Conservation (phyloP, 768 basidiomycete genomes). For the Neoboletus subvelutipes region DNA sequence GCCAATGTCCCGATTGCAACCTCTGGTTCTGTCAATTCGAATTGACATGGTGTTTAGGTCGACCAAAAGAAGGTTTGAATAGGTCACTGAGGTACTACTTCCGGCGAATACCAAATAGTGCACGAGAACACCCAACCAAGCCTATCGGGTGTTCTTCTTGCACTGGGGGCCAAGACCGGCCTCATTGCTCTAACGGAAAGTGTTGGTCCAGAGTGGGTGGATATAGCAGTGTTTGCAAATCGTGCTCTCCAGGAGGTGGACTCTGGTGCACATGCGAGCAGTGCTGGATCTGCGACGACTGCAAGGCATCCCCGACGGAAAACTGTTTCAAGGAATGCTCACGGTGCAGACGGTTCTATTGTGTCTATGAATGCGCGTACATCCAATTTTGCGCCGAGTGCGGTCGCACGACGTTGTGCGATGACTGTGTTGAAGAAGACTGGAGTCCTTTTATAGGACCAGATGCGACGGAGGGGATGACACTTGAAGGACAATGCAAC, state of each 20-base stretch:
- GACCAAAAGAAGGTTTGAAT: constrained; percentile 9
- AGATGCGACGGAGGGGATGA: constrained; percentile 13
- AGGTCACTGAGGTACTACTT: background rate
- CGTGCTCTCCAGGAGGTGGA: constrained; percentile 20
- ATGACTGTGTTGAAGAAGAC: constrained; percentile 30
- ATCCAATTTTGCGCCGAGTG: constrained; percentile 23
- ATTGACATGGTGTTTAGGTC: constrained; percentile 24
- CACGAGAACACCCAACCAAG: constrained; percentile 14
- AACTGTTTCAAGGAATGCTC: constrained; percentile 16
- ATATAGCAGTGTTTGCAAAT: constrained; percentile 14
- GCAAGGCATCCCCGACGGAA: constrained; percentile 5
- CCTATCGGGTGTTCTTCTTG: constrained; percentile 17
- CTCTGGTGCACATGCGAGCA: constrained; percentile 22
- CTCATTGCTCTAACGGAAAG: constrained; percentile 10
- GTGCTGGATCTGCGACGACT: constrained; percentile 27
- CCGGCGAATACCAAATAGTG: background rate
- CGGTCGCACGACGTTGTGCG: constrained; percentile 20
- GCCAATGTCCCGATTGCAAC: constrained; percentile 21
- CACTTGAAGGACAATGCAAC: constrained; percentile 1
- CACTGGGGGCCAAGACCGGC: background rate
- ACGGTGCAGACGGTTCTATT: constrained; percentile 19
- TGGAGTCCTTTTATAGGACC: background rate
- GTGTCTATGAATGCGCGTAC: constrained; percentile 23
- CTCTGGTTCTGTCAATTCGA: constrained; percentile 25
- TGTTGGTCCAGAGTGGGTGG: constrained; percentile 21